These are phyloP conservation scores for Fonsecaea pugnacius DNA, from an alignment of 2,329 filamentous ascomycete genomes.

Conservation along the genomic window DNA sequence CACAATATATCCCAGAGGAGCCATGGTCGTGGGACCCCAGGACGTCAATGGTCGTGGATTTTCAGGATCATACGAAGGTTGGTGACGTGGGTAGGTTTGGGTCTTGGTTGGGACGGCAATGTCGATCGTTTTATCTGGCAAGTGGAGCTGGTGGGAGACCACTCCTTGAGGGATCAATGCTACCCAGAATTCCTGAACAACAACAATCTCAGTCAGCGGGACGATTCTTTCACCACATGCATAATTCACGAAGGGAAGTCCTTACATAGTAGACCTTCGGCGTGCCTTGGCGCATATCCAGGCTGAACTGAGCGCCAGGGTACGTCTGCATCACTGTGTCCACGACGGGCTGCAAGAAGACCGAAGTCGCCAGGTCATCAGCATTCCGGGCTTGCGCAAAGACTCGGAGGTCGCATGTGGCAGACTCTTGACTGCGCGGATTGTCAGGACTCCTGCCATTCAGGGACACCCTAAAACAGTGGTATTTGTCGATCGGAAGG, in stretches of 20 bases:
- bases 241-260: neutral
- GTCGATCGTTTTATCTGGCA: constrained; percentile 23
- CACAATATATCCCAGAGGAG: constrained; percentile 44
- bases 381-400: constrained; percentile 15
- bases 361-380: constrained; percentile 10
- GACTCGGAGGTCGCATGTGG: constrained; percentile 42
- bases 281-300: constrained; percentile 51
- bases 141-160: constrained; percentile 38
- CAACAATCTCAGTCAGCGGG: constrained; percentile 6
- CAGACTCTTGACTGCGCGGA: constrained; percentile 46
- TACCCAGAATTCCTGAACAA: constrained; percentile 39
- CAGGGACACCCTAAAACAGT: constrained; percentile 43
- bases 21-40: constrained; percentile 36
- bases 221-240: neutral
- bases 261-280: constrained; percentile 39
- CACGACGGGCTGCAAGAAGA: constrained; percentile 15
- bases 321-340: constrained; percentile 47
- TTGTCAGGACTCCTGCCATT: constrained; percentile 45
- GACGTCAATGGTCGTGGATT: constrained; percentile 25
- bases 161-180: constrained; percentile 39
- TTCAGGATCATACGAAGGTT: constrained; percentile 32
- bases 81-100: constrained; percentile 34
- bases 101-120: constrained; percentile 36
- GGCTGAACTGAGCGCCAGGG: constrained; percentile 51
- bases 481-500: constrained; percentile 43